Evolutionary conservation across 1,284 basidiomycete genomes (phyloP).

Genomic region (Leccinum angustisporum): DNA sequence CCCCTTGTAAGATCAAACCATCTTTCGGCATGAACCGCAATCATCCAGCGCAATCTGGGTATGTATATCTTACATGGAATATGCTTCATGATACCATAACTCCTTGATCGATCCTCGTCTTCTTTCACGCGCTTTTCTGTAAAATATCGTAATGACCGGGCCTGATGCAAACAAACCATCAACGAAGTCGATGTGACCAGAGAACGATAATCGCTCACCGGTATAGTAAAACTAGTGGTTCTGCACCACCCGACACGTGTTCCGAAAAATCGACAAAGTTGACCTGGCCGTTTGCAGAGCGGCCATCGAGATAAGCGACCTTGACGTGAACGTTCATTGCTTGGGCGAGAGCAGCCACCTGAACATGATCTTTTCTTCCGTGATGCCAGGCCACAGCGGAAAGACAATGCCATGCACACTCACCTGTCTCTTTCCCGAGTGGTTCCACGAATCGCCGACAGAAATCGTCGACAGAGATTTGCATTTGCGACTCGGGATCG

Average conservation of each 20-base stretch:
- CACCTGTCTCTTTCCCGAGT: conserved; percentile 80
- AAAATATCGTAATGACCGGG: conserved; percentile 80
- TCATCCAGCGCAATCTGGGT: neutral
- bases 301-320: conserved; percentile 79
- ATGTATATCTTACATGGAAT: conserved; percentile 17
- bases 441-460: conserved; percentile 80
- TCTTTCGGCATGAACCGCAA: neutral
- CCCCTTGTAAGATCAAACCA: neutral
- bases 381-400: conserved; percentile 1
- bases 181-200: neutral
- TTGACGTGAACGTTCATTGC: conserved; percentile 69
- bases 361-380: conserved; percentile 67
- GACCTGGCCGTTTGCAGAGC: conserved; percentile 47
- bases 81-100: neutral
- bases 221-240: conserved; percentile 68
- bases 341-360: conserved; percentile 76
- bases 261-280: conserved; percentile 73
- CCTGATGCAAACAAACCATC: conserved; percentile 35
- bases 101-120: neutral
- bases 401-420: conserved; percentile 3
- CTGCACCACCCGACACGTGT: conserved; percentile 33
- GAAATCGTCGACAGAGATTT: conserved; percentile 55
- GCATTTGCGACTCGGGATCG: conserved; percentile 65
- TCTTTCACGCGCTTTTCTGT: conserved; percentile 22
- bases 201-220: conserved; percentile 47